Conservation (phyloP, 2,329 filamentous ascomycete species). For the Exophiala sideris region DNA sequence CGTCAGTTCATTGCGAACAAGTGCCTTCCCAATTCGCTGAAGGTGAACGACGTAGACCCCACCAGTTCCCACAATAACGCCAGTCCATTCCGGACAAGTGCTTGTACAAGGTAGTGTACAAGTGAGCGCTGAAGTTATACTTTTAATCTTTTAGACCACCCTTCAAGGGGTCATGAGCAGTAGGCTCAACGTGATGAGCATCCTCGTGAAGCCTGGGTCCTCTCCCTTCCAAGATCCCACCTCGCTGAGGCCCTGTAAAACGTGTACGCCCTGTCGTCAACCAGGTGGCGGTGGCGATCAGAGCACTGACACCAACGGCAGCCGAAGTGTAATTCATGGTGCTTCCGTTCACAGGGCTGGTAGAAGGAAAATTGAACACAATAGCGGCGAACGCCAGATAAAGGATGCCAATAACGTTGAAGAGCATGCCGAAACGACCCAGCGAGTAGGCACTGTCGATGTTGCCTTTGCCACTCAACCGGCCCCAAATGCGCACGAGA, state of each 20-base stretch:
- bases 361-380: too few species aligned
- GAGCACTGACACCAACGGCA: slow-evolving; percentile 52
- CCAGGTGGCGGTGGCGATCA: slow-evolving; percentile 38
- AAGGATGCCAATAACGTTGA: too few species aligned
- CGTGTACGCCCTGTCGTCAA: slow-evolving; percentile 5
- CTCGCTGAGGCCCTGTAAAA: slow-evolving; percentile 10
- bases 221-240: slow-evolving; percentile 7
- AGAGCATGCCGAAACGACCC: slow-evolving; percentile 39
- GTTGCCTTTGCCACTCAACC: slow-evolving; percentile 40
- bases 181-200: slow-evolving; percentile 3
- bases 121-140: slow-evolving; percentile 4
- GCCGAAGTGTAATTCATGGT: slow-evolving; percentile 41
- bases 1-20: slow-evolving; percentile 15
- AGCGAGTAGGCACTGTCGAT: slow-evolving; percentile 32
- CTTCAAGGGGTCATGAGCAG: background rate
- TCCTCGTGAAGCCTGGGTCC: slow-evolving; percentile 2
- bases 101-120: slow-evolving; percentile 10
- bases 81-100: slow-evolving; percentile 16
- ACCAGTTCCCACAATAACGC: slow-evolving; percentile 5
- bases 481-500: slow-evolving; percentile 48
- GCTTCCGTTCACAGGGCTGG: too few species aligned
- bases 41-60: slow-evolving; percentile 8
- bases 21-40: slow-evolving; percentile 2
- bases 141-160: background rate
- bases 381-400: too few species aligned